Evolutionary conservation across 2,329 filamentous ascomycete species (phyloP).

Genomic region (Sclerotinia subarctica): DNA sequence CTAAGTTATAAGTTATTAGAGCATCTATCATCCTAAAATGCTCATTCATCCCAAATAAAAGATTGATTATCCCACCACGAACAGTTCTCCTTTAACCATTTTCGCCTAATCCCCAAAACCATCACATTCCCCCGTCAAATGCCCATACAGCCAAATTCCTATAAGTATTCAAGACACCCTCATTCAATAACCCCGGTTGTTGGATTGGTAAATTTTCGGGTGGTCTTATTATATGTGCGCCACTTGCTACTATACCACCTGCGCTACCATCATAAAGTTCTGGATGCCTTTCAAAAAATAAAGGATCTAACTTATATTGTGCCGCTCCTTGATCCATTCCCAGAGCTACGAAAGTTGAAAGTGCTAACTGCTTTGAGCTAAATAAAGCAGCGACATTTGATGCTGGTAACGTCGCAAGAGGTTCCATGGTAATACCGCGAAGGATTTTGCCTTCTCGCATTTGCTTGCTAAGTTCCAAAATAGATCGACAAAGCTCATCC

Average conservation of each 20-base stretch:
- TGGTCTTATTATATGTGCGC: slow-evolving; percentile 10
- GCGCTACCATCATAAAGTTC: slow-evolving; percentile 16
- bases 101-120: neutral
- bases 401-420: slow-evolving; percentile 7
- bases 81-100: neutral
- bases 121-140: neutral
- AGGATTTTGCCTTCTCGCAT: neutral
- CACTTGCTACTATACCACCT: slow-evolving; percentile 2
- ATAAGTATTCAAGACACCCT: neutral
- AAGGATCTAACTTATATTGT: slow-evolving; percentile 12
- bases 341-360: slow-evolving; percentile 4
- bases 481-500: slow-evolving; percentile 10
- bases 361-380: neutral
- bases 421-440: neutral
- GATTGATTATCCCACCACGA: neutral
- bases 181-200: neutral
- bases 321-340: slow-evolving; percentile 3
- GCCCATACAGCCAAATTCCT: neutral
- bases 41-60: neutral
- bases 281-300: slow-evolving; percentile 16
- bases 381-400: slow-evolving; percentile 11
- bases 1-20: neutral
- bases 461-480: slow-evolving; percentile 1
- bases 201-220: neutral
- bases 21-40: neutral